Percentiles rank a stretch among this genome's conserved stretches.
Evolutionary conservation across 2,329 filamentous ascomycete genomes (phyloP).

Genomic region (Ophiosphaerella korrae): DNA sequence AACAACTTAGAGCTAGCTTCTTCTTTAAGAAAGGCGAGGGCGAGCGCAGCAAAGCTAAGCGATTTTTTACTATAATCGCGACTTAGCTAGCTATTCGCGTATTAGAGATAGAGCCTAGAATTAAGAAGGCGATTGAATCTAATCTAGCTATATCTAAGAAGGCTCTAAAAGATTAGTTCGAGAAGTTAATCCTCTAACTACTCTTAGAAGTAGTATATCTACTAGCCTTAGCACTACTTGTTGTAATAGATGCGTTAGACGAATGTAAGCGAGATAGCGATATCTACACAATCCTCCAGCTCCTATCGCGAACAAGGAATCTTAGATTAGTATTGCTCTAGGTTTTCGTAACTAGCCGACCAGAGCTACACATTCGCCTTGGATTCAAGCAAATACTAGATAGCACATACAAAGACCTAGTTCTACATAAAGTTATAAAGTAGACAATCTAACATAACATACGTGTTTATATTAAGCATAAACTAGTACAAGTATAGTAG

Average conservation of each 20-base stretch:
- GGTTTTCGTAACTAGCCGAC: constrained; percentile 12
- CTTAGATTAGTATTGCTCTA: not conserved
- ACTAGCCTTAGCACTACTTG: not conserved
- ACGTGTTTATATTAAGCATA: not conserved
- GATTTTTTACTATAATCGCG: not conserved
- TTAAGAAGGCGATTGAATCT: not conserved
- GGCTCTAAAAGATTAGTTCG: not conserved
- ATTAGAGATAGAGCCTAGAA: not conserved
- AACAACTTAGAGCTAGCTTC: too few relatives aligned
- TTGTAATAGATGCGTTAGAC: constrained; percentile 17
- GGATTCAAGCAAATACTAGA: constrained; percentile 8
- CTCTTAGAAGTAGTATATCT: not conserved
- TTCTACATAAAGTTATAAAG: constrained; percentile 4
- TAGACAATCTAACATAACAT: not conserved
- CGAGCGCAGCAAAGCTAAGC: too few relatives aligned
- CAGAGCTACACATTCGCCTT: constrained; percentile 12
- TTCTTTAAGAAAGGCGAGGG: too few relatives aligned
- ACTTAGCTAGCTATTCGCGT: not conserved
- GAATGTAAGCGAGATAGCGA: constrained; percentile 8
- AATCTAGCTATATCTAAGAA: not conserved
- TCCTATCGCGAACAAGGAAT: constrained; percentile 3
- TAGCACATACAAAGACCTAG: constrained; percentile 6
- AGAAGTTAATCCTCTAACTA: not conserved
- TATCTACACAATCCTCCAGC: constrained; percentile 7
- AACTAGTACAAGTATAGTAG: not conserved